Percentiles rank a stretch among this genome's conserved stretches.
Conservation (phyloP, 305 asterid species). For the Petunia hybrid region DNA sequence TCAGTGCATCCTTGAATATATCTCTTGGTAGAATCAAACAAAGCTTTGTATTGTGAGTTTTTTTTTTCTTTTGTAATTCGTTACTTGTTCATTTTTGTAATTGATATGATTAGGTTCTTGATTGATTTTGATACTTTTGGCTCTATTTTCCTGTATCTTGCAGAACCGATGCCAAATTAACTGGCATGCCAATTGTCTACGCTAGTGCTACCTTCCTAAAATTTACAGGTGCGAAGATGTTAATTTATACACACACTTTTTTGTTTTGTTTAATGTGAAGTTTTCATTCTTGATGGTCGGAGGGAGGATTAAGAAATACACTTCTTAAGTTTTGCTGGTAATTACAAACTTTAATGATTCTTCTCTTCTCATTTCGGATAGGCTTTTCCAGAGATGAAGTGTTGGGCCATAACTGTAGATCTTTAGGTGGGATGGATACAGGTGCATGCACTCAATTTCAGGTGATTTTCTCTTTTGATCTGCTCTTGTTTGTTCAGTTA, state of each 20-base stretch:
- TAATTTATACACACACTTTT: neutral
- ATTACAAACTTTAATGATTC: neutral
- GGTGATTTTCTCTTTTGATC: constrained; percentile 49
- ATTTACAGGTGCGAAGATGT: constrained; percentile 67
- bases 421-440: constrained; percentile 53
- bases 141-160: constrained; percentile 18
- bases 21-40: constrained; percentile 99
- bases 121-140: neutral
- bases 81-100: neutral
- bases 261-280: neutral
- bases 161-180: constrained; percentile 81
- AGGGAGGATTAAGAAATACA: neutral
- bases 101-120: neutral
- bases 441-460: constrained; percentile 59
- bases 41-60: constrained; percentile 99
- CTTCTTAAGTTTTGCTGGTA: neutral
- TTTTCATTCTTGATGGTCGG: neutral
- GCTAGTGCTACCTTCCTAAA: constrained; percentile 82
- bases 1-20: constrained; percentile 65
- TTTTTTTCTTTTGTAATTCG: constrained; percentile 40
- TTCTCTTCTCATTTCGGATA: constrained; percentile 33
- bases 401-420: constrained; percentile 52
- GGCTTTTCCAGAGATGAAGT: constrained; percentile 65
- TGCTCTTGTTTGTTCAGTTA: constrained; percentile 18
- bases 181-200: constrained; percentile 86